phyloP scores from a whole-genome alignment of 768 basidiomycete species.

The Pulveroboletus sp. region DNA sequence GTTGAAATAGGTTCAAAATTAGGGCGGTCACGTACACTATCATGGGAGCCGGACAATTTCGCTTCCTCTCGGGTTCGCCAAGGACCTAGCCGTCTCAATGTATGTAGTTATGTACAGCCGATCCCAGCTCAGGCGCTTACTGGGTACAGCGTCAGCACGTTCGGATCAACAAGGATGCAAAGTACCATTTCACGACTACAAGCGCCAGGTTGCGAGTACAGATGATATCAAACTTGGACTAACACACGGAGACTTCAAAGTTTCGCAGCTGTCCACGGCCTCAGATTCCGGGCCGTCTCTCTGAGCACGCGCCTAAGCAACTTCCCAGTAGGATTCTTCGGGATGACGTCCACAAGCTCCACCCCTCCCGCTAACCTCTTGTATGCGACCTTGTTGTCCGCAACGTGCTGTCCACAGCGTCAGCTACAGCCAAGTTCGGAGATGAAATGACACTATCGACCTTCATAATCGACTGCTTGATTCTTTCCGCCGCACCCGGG shows the following conservation, averaged over 20 bases:
- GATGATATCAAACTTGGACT: too few species aligned
- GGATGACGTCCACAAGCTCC: slow-evolving; percentile 56
- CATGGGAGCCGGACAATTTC: neutral
- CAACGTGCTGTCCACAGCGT: slow-evolving; percentile 43
- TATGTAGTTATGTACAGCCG: too few species aligned
- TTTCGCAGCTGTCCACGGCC: slow-evolving; percentile 17
- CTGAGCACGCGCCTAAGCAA: slow-evolving; percentile 52
- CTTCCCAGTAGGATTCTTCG: slow-evolving; percentile 72
- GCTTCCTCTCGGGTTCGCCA: neutral
- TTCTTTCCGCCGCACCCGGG: slow-evolving; percentile 30
- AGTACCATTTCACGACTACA: too few species aligned
- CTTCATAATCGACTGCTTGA: slow-evolving; percentile 47
- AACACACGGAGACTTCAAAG: slow-evolving; percentile 17
- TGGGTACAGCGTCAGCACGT: too few species aligned
- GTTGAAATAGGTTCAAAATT: neutral
- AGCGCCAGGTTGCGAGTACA: too few species aligned
- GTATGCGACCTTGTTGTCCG: slow-evolving; percentile 53
- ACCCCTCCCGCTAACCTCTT: slow-evolving; percentile 60
- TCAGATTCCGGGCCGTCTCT: slow-evolving; percentile 39
- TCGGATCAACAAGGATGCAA: too few species aligned
- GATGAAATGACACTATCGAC: slow-evolving; percentile 30
- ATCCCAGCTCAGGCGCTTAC: too few species aligned
- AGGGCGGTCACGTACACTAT: neutral
- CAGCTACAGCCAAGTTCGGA: neutral
- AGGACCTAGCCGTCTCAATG: neutral